A percentile compares a stretch with the other conserved stretches of the same genome.
Conservation (phyloP, 805 yeast genomes). For the Saccharomycopsis selenospora region DNA sequence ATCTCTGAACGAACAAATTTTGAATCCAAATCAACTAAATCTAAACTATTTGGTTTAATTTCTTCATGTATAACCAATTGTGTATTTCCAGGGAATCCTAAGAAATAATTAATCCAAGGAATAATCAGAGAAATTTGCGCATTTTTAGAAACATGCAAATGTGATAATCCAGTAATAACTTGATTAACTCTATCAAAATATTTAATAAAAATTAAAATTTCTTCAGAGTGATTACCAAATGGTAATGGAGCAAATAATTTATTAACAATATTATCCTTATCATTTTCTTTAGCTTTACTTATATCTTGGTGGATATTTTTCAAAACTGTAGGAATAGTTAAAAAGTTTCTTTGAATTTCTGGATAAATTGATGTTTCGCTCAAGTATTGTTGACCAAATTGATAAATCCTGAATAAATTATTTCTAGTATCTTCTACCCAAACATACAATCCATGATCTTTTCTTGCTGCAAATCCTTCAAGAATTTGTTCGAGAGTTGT, state of each 20-base stretch:
- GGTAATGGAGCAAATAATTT: constrained; percentile 10
- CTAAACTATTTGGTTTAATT: constrained; percentile 46
- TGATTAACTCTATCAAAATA: constrained; percentile 53
- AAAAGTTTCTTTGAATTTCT: constrained; percentile 13
- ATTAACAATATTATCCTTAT: constrained; percentile 21
- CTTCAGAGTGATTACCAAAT: constrained; percentile 23
- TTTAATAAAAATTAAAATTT: constrained; percentile 46
- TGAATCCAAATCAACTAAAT: constrained; percentile 32
- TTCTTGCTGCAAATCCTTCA: constrained; percentile 37
- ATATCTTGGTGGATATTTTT: constrained; percentile 1
- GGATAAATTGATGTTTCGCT: background rate
- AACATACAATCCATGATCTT: constrained; percentile 45
- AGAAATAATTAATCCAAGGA: constrained; percentile 34
- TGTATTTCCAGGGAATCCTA: constrained; percentile 31
- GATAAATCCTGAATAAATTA: constrained; percentile 10
- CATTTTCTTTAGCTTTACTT: constrained; percentile 11
- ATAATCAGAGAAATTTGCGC: constrained; percentile 36
- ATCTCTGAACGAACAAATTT: constrained; percentile 53
- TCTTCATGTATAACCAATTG: constrained; percentile 50
- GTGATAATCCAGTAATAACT: constrained; percentile 58
- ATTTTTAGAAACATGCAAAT: constrained; percentile 44
- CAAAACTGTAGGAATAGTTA: constrained; percentile 9
- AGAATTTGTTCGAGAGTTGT: constrained; percentile 41
- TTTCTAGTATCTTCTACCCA: constrained; percentile 53
- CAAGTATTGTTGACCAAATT: background rate